Evolutionary conservation across 495 filamentous ascomycete species (phyloP).

Genomic region (Melanomma pulvis-pyrius): DNA sequence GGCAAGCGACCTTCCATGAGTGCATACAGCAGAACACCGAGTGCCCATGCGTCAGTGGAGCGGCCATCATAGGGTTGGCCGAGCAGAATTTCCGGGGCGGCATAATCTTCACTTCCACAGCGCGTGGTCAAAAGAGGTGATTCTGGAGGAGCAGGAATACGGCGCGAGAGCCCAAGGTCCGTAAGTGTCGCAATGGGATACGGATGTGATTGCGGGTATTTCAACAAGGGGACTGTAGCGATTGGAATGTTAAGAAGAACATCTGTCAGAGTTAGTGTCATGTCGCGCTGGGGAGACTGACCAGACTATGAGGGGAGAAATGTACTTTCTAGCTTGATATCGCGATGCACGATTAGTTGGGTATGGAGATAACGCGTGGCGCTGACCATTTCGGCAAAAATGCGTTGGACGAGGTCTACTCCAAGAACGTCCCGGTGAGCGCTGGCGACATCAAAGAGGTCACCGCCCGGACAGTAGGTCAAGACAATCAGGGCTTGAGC

Average conservation of each 20-base stretch:
- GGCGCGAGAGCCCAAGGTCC: conserved; percentile 87
- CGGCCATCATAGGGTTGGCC: conserved; percentile 95
- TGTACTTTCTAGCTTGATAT: conserved; percentile 96
- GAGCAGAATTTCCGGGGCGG: conserved; percentile 93
- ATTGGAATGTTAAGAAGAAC: conserved; percentile 83
- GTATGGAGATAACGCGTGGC: conserved; percentile 85
- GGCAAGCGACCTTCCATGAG: conserved; percentile 89
- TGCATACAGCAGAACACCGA: conserved; percentile 91
- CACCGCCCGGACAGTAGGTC: conserved; percentile 90
- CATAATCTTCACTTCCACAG: conserved; percentile 96
- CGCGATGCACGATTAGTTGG: conserved; percentile 86
- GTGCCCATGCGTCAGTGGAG: conserved; percentile 88
- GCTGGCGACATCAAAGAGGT: conserved; percentile 90
- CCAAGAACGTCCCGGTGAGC: conserved; percentile 64
- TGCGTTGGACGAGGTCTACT: conserved; percentile 72
- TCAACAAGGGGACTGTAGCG: conserved; percentile 51
- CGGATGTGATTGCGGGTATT: conserved; percentile 71
- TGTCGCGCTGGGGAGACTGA: conserved; percentile 9
- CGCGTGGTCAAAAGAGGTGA: conserved; percentile 77
- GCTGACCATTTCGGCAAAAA: conserved; percentile 85
- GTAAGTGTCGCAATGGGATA: conserved; percentile 84
- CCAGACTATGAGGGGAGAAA: conserved; percentile 20
- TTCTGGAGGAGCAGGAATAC: conserved; percentile 71
- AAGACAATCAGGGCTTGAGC: conserved; percentile 81
- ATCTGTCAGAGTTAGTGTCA: conserved; percentile 60